Evolutionary conservation across 2,329 filamentous ascomycete species (phyloP).

Genomic region (Ophiocordyceps camponoti-saundersi): DNA sequence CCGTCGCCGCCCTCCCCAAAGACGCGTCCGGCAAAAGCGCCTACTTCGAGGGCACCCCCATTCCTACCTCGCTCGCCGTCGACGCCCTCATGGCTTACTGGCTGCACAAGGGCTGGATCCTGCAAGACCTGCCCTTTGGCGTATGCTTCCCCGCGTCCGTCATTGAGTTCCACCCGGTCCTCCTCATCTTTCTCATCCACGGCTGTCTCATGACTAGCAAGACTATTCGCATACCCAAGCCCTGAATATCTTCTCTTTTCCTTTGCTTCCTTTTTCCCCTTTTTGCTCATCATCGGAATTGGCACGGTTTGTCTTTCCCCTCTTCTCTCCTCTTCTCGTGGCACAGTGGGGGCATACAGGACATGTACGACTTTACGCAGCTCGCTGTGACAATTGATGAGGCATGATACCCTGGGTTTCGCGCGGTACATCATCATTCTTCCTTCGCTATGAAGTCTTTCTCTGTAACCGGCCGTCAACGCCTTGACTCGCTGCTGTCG

Average conservation of each 20-base stretch:
- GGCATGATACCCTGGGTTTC: not conserved
- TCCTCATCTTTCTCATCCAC: constrained; percentile 67
- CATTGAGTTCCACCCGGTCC: constrained; percentile 73
- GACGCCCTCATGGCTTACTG: constrained; percentile 80
- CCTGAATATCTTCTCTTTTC: constrained; percentile 17
- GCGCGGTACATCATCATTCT: no score
- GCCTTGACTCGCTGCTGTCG: no score
- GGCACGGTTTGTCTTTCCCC: not conserved
- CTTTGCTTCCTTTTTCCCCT: not conserved
- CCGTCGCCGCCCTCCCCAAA: constrained; percentile 75
- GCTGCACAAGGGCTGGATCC: constrained; percentile 64
- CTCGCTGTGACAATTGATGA: not conserved
- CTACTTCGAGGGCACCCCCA: constrained; percentile 95
- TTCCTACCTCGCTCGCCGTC: constrained; percentile 73
- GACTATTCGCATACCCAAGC: constrained; percentile 89
- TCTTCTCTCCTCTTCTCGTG: not conserved
- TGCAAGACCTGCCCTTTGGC: constrained; percentile 64
- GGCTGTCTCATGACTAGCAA: constrained; percentile 93
- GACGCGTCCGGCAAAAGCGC: constrained; percentile 79
- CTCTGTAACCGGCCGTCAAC: no score
- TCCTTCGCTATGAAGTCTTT: no score
- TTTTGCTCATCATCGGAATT: not conserved
- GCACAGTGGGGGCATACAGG: not conserved
- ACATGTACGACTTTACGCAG: not conserved
- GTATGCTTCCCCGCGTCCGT: constrained; percentile 46